These are phyloP conservation scores for barley (Hordeum vulgare) DNA, from an alignment of 176 grass and related monocot genomes.

Conservation along the genomic window DNA sequence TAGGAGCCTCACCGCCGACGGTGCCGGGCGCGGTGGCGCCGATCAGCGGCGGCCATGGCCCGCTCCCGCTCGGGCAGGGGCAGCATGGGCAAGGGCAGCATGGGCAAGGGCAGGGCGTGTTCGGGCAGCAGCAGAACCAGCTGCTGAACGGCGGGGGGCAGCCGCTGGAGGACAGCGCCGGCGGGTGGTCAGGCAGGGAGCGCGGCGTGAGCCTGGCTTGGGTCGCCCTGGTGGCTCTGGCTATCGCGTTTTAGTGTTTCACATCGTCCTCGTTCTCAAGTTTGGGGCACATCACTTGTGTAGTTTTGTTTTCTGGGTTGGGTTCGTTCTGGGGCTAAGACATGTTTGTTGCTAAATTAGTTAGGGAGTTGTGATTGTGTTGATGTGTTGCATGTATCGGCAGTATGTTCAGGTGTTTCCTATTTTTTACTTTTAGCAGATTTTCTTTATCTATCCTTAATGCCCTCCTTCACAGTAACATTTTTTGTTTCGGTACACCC, in stretches of 20 bases:
- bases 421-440: too few relatives aligned
- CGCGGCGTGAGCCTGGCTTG: background rate
- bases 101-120: slow-evolving; percentile 15
- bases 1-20: slow-evolving; percentile 8
- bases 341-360: background rate
- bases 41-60: slow-evolving; percentile 8
- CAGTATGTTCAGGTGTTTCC: background rate
- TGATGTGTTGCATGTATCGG: background rate
- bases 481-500: too few relatives aligned
- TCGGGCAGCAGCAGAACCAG: slow-evolving; percentile 39
- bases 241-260: slow-evolving; percentile 10
- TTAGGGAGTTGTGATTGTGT: background rate
- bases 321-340: background rate
- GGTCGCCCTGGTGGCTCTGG: background rate
- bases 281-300: background rate
- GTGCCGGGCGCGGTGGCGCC: slow-evolving; percentile 24
- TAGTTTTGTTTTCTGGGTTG: background rate
- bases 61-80: slow-evolving; percentile 19
- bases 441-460: too few relatives aligned
- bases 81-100: slow-evolving; percentile 7
- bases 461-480: too few relatives aligned
- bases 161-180: slow-evolving; percentile 28
- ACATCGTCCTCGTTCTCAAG: background rate
- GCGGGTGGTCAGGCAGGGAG: slow-evolving; percentile 12
- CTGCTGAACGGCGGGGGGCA: slow-evolving; percentile 24